Conservation (phyloP, 805 yeast genomes). For the Ogataea dorogensis region DNA sequence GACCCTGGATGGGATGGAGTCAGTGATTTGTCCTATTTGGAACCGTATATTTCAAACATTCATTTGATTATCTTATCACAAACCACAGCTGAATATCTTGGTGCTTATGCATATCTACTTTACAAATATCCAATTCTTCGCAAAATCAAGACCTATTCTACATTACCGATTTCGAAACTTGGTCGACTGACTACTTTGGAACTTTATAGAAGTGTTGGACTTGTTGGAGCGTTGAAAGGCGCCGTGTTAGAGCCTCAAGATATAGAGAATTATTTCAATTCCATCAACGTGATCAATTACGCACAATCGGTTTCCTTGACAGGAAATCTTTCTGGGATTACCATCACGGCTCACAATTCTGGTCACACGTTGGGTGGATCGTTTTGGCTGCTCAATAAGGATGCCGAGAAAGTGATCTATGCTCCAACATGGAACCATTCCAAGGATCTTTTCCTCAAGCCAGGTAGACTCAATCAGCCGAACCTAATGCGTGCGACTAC, state of each 20-base stretch:
- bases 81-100: slow-evolving; percentile 72
- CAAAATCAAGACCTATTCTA: slow-evolving; percentile 75
- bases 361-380: slow-evolving; percentile 96
- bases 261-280: slow-evolving; percentile 78
- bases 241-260: slow-evolving; percentile 65
- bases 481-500: slow-evolving; percentile 77
- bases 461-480: slow-evolving; percentile 58
- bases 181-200: slow-evolving; percentile 89
- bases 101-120: slow-evolving; percentile 73
- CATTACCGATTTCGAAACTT: slow-evolving; percentile 83
- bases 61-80: slow-evolving; percentile 83
- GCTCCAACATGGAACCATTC: slow-evolving; percentile 97
- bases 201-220: slow-evolving; percentile 66
- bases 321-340: slow-evolving; percentile 57
- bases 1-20: slow-evolving; percentile 77
- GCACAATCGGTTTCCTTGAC: slow-evolving; percentile 69
- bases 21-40: slow-evolving; percentile 41
- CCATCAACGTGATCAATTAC: slow-evolving; percentile 65
- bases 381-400: slow-evolving; percentile 74
- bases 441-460: slow-evolving; percentile 76
- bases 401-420: slow-evolving; percentile 77
- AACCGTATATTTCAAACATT: slow-evolving; percentile 44
- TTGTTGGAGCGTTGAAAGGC: slow-evolving; percentile 66
- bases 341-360: slow-evolving; percentile 79
- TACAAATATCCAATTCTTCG: slow-evolving; percentile 56